Conservation (phyloP, 1,284 basidiomycete species). For the Anthracocystis walkeri region DNA sequence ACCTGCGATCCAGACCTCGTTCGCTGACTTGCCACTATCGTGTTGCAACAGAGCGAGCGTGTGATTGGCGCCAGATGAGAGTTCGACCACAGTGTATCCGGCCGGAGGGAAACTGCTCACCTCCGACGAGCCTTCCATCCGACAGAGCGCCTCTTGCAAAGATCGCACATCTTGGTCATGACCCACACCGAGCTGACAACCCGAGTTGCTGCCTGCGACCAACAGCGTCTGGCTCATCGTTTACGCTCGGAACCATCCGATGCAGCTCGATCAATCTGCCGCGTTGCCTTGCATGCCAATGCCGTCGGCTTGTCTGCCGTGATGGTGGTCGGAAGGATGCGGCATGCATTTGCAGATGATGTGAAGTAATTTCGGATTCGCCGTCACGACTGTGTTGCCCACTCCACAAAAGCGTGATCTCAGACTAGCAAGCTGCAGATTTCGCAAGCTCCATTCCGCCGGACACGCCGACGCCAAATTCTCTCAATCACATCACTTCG, state of each 20-base stretch:
- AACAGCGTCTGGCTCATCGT: conserved; percentile 26
- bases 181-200: conserved; percentile 36
- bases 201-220: conserved; percentile 51
- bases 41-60: conserved; percentile 32
- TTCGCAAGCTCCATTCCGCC: conserved; percentile 1
- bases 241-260: not conserved
- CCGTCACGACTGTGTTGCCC: conserved; percentile 1
- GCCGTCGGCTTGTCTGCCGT: not conserved
- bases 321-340: conserved; percentile 3
- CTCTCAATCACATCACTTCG: not conserved
- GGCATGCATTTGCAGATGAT: not conserved
- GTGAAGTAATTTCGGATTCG: conserved; percentile 11
- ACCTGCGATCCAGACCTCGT: conserved; percentile 32
- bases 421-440: not conserved
- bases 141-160: conserved; percentile 21
- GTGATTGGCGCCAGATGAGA: conserved; percentile 50
- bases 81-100: conserved; percentile 7
- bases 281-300: not conserved
- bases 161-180: conserved; percentile 28
- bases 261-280: not conserved
- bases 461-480: not conserved
- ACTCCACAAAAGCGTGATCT: conserved; percentile 6
- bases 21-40: not conserved
- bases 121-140: not conserved
- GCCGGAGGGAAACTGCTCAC: conserved; percentile 21